Evolutionary conservation across 2,329 filamentous ascomycete genomes (phyloP).

Genomic region (Venturiaceae sp.): DNA sequence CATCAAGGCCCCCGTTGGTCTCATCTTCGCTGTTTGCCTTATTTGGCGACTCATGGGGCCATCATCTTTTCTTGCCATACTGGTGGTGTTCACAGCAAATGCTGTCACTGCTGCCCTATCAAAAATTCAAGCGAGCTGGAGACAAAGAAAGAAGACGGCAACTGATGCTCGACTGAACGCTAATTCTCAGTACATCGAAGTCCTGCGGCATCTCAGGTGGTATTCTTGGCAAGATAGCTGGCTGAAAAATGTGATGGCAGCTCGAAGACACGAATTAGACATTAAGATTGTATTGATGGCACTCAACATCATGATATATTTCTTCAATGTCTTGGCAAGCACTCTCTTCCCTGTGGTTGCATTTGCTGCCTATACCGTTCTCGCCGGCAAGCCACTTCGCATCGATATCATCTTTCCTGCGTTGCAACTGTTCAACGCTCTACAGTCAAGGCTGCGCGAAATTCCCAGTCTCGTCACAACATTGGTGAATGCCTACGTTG

Average conservation of each 20-base stretch:
- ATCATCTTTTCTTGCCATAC: conserved; percentile 64
- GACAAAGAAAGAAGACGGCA: conserved; percentile 55
- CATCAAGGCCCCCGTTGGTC: conserved; percentile 64
- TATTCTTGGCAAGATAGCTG: conserved; percentile 75
- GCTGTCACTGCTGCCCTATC: conserved; percentile 59
- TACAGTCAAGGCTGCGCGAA: conserved; percentile 64
- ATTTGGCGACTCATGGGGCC: conserved; percentile 74
- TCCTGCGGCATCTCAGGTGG: conserved; percentile 71
- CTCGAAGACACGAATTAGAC: conserved; percentile 57
- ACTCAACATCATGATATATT: conserved; percentile 52
- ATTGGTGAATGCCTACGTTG: conserved; percentile 70
- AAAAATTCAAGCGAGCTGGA: conserved; percentile 54
- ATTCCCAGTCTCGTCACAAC: conserved; percentile 67
- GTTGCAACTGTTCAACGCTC: conserved; percentile 66
- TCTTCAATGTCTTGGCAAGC: conserved; percentile 62
- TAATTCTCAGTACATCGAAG: conserved; percentile 78
- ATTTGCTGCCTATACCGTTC: conserved; percentile 69
- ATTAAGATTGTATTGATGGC: conserved; percentile 54
- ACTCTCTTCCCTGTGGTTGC: conserved; percentile 70
- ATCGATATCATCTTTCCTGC: conserved; percentile 83
- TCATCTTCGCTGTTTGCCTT: conserved; percentile 61
- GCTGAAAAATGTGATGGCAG: conserved; percentile 59
- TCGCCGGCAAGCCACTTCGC: conserved; percentile 57
- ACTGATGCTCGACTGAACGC: conserved; percentile 73
- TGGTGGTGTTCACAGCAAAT: conserved; percentile 61